These are phyloP conservation scores for Epicoccum sorghinum DNA, from an alignment of 2,329 filamentous ascomycete genomes.

Conservation along the genomic window DNA sequence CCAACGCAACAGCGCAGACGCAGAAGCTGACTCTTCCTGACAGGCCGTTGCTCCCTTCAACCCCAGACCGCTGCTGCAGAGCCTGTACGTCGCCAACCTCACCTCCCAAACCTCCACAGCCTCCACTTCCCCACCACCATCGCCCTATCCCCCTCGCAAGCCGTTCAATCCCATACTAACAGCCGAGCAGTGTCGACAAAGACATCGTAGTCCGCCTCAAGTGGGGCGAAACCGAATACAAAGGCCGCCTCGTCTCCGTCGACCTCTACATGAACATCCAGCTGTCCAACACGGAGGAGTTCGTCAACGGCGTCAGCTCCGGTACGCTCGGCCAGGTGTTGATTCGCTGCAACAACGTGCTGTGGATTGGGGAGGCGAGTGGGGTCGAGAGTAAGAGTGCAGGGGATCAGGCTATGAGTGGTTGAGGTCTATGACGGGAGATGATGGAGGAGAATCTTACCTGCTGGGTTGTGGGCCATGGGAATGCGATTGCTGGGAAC, in stretches of 20 bases:
- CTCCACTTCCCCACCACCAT: not conserved
- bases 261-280: constrained; percentile 99
- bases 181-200: constrained; percentile 73
- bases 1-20: not conserved
- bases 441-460: too few relatives aligned
- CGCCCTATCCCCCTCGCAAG: too few relatives aligned
- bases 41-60: constrained; percentile 80
- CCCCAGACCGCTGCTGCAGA: constrained; percentile 94
- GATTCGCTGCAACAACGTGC: constrained; percentile 98
- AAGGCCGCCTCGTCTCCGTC: constrained; percentile 86
- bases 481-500: too few relatives aligned
- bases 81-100: constrained; percentile 65
- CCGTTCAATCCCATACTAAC: constrained; percentile 16
- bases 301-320: constrained; percentile 83
- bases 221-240: constrained; percentile 98
- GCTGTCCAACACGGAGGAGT: constrained; percentile 88
- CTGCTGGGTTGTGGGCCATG: too few relatives aligned
- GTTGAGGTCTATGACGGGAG: constrained; percentile 25
- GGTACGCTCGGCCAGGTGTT: constrained; percentile 88
- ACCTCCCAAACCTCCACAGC: not conserved
- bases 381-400: constrained; percentile 51
- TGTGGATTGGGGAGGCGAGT: constrained; percentile 76
- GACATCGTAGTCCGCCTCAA: constrained; percentile 91
- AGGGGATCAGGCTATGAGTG: constrained; percentile 50
- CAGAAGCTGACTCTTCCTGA: constrained; percentile 19